Evolutionary conservation across 129 eudicot species (phyloP), one percentile per base, ranked within the genome.

Genomic region (Pseudognaphalium luteoalbum): DNA sequence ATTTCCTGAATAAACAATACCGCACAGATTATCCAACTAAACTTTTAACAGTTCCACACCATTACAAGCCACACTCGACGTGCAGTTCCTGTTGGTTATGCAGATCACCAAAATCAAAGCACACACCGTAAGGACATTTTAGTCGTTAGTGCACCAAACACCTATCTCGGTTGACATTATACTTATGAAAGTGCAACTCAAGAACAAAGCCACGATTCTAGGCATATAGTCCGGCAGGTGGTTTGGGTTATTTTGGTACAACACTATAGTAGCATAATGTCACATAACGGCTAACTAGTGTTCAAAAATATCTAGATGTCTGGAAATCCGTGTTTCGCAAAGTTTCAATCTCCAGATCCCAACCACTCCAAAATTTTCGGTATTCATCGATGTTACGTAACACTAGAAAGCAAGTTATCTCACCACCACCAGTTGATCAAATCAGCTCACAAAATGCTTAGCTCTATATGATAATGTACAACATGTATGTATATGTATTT

Each of bases 1-100:
- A 77, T 77, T 69, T 41, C 81, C 81, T 77, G 63, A 33, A 39
- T n/a, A 47, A 56, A n/a, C 25, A 59, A 39, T 0, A 64, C 30
- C 20, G 35, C 28, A 72, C 10, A 68, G 20, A 9, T 32, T 41
- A 61, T 16, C 30, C 2, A 59, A 16, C 29, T 59, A 11, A 19
- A 21, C 14, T 9, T 25, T 22, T 2, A 59, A 5, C 65, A 59
- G 32, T 10, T 59, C 33, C 30, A 59, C 32, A 11, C 65, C 33
- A 9, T 59, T 58, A 58, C 64, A 58, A 58, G 8, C 12, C 33
- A 10, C 65, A 19, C 65, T 29, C 65, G 22, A 59, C 33, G 9
- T 59, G 25, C 0, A 3, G 2, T 59, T 59, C 32, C 33, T 21
- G 29, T 10, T 59, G 8, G 11, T 59, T 21, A 9, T 14, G 33